phyloP scores from a whole-genome alignment of 2,329 filamentous ascomycete genomes.

The Fusarium sp. region DNA sequence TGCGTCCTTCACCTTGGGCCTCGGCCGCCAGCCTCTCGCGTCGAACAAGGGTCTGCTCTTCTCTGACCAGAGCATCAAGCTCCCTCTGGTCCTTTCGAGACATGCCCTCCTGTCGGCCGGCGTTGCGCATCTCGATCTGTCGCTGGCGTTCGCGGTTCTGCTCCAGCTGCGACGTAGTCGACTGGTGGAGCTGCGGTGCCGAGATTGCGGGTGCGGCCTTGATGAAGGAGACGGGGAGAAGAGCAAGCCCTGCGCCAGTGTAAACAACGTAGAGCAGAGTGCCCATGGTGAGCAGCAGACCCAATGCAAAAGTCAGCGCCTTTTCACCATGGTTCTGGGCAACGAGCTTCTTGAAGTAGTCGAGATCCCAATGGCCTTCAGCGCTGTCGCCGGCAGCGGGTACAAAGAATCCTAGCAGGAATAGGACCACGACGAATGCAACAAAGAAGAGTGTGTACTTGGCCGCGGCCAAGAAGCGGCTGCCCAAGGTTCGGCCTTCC shows the following conservation, averaged over 20 bases:
- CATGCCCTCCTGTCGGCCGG: slow-evolving; percentile 77
- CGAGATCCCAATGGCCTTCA: slow-evolving; percentile 78
- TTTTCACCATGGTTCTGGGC: slow-evolving; percentile 86
- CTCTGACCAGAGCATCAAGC: slow-evolving; percentile 83
- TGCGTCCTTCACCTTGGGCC: slow-evolving; percentile 78
- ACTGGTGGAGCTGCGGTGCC: slow-evolving; percentile 78
- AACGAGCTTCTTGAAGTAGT: slow-evolving; percentile 89
- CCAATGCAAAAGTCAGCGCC: slow-evolving; percentile 87
- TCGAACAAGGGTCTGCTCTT: slow-evolving; percentile 91
- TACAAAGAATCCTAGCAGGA: slow-evolving; percentile 93
- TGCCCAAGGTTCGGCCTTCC: slow-evolving; percentile 75
- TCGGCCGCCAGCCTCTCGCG: slow-evolving; percentile 89
- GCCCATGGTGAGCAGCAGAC: slow-evolving; percentile 86
- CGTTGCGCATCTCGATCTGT: slow-evolving; percentile 86
- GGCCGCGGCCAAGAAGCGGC: slow-evolving; percentile 81
- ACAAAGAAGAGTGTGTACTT: slow-evolving; percentile 93
- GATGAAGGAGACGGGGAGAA: slow-evolving; percentile 90
- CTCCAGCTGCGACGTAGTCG: slow-evolving; percentile 81
- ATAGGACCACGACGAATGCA: slow-evolving; percentile 79
- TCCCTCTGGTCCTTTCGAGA: slow-evolving; percentile 88
- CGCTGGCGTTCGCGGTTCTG: slow-evolving; percentile 91
- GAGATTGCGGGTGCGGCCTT: slow-evolving; percentile 90
- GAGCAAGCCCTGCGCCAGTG: slow-evolving; percentile 85
- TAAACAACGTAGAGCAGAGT: slow-evolving; percentile 88
- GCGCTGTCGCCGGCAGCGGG: slow-evolving; percentile 76